These are phyloP conservation scores for Dentipellis sp. DNA, from an alignment of 768 basidiomycete genomes.

Conservation along the genomic window DNA sequence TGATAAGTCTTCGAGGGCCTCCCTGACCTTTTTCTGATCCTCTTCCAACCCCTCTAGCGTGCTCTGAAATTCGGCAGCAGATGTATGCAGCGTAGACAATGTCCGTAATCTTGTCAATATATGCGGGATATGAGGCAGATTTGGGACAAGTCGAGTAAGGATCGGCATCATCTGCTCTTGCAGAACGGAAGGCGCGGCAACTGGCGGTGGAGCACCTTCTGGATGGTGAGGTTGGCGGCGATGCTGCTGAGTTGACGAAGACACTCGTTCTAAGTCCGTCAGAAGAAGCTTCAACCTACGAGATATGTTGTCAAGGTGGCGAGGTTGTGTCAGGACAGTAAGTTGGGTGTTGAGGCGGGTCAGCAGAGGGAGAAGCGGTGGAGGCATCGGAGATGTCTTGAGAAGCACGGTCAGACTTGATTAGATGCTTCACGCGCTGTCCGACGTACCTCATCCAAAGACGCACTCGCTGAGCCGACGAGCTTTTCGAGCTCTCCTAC, in stretches of 20 bases:
- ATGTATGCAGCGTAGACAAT: conserved; percentile 70
- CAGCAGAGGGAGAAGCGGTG: conserved; percentile 76
- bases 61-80: conserved; percentile 69
- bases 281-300: conserved; percentile 87
- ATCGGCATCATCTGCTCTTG: conserved; percentile 61
- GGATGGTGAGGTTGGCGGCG: conserved; percentile 28
- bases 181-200: conserved; percentile 21
- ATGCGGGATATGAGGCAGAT: conserved; percentile 79
- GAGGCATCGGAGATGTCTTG: conserved; percentile 63
- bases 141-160: conserved; percentile 60
- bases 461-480: conserved; percentile 72
- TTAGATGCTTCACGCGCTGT: background rate
- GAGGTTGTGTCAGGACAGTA: conserved; percentile 84
- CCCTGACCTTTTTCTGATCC: conserved; percentile 58
- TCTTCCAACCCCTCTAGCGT: conserved; percentile 60
- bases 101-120: conserved; percentile 85
- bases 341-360: conserved; percentile 79
- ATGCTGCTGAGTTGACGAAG: conserved; percentile 26
- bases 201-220: conserved; percentile 7
- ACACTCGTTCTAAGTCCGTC: conserved; percentile 83
- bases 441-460: conserved; percentile 68
- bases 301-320: conserved; percentile 93
- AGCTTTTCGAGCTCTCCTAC: conserved; percentile 77
- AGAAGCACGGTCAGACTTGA: background rate
- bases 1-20: conserved; percentile 57